Base-by-base conservation (phyloP, 1,139 yeast genomes). In the Hansenula lynferdii region DNA sequence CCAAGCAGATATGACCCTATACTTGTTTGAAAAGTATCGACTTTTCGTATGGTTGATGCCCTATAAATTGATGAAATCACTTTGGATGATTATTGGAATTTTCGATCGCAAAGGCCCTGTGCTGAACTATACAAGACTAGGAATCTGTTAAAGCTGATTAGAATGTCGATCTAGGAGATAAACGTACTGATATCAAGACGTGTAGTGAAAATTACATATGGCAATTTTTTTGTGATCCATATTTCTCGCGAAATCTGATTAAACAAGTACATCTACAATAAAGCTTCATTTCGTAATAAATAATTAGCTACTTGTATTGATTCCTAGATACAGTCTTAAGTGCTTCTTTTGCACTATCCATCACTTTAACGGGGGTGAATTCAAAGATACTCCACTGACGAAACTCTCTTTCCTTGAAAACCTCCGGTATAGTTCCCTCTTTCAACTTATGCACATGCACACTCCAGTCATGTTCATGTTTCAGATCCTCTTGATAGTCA, bases 401-500 rank as follows among this genome's bases (percentile, higher is more conserved):
- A 3, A 10, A 3, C 12, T 28, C 30, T 12, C 30, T 17, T 12
- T 28, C 30, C 2, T 18, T 4, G 18, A 28, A 18, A 8, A 8
- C 21, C 2, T 12, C 10, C 3, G 21, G 30, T 3, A 28, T 11
- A 4, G 11, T 16, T 5, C 16, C 21, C 3, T 18, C 15, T 6
- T 28, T n/a, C 30, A 12, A 12, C 8, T 12, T 4, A 9, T 18
- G 10, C 2, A 9, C 2, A 5, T 28, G n/a, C 11, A 12, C 21
- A 6, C 12, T 16, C 21, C 21, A 28, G 6, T 18, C 16, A 12
- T 28, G 22, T 15, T 28, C 21, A 18, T 28, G n/a, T 8, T 28
- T 28, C 22, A 18, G 12, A 12, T 28, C 22, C 5, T 28, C 21
- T 4, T 12, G 6, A 10, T 18, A 40, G 17, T 61, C 54, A 39